Evolutionary conservation across 148 eudicot species (phyloP), one percentile per base, ranked within the genome.

Genomic region (Amaranthus hypochondriacus): DNA sequence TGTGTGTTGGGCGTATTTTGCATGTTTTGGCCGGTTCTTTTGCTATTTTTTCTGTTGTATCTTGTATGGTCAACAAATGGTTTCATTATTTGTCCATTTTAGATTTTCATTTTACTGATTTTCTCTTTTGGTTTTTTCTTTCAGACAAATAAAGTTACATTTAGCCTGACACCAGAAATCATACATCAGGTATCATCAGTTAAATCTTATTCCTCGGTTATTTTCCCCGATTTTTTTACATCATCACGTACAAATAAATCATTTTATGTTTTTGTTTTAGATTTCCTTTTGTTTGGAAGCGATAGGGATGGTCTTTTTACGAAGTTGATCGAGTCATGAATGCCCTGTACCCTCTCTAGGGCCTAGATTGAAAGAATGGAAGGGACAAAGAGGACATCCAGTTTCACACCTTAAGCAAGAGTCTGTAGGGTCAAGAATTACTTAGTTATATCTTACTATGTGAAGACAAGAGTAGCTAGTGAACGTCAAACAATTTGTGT

Each of bases 141-240:
- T 49, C 93, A 95, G 98, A 79, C 98, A 14, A 95, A 95, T 86
- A 88, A 87, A 82, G 98, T 95, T 64, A 95, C 96, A 10, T 92
- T 88, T 79, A 89, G 81, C 83, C 82, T 95, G 90, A 88, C 98
- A 10, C 96, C 96, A 28, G 98, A 95, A 83, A 88, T 95, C 76
- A 92, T 95, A 81, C 97, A 87, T 79, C 98, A 95, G 98, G 98
- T 89, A 85, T 54, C 56, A 9, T 48, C 71, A 58, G 14, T 49
- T 79, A 21, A 28, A 9, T 56, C 42, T 42, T 15, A 15, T 51
- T 62, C 43, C 47, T 28, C 5, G 53, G 44, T 70, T 52, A 6
- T 21, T 63, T 65, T 6, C 74, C 49, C 47, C 9, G 39, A 28
- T 28, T 28, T 28, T 28, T 28, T 28, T 28, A 28, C 39, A 28